A percentile compares a stretch with the other conserved stretches of the same genome.
Conservation (phyloP, 306 rosid genomes). For the Trichosanthes truncata region DNA sequence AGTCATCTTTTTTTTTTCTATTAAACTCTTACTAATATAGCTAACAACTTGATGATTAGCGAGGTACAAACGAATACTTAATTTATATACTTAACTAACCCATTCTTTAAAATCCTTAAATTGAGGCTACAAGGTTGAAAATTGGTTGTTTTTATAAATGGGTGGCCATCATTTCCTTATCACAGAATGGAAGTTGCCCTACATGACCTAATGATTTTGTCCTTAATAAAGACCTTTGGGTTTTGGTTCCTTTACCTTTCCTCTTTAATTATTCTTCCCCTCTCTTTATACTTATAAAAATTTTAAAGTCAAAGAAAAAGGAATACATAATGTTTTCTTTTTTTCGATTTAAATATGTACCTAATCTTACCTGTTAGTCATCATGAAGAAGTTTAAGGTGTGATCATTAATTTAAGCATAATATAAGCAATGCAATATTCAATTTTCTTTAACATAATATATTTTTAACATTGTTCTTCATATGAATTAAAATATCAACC, state of each 20-base stretch:
- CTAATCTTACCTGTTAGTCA: neutral
- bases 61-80: neutral
- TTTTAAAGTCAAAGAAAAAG: slow-evolving; percentile 8
- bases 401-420: neutral
- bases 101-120: neutral
- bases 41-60: neutral
- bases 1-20: neutral
- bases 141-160: neutral
- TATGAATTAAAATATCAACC: no score
- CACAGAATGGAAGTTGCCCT: slow-evolving; percentile 4
- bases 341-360: neutral
- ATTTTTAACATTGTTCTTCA: no score
- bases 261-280: slow-evolving; percentile 5
- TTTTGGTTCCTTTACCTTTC: neutral
- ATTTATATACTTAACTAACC: neutral
- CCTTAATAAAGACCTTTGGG: neutral
- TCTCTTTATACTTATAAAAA: neutral
- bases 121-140: slow-evolving; percentile 3
- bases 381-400: neutral
- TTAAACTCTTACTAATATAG: neutral
- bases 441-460: no score
- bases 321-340: neutral
- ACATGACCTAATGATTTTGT: slow-evolving; percentile 12
- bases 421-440: neutral
- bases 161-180: slow-evolving; percentile 6